These are phyloP conservation scores for Neurospora intermedia DNA, from an alignment of 495 filamentous ascomycete species.

Conservation along the genomic window DNA sequence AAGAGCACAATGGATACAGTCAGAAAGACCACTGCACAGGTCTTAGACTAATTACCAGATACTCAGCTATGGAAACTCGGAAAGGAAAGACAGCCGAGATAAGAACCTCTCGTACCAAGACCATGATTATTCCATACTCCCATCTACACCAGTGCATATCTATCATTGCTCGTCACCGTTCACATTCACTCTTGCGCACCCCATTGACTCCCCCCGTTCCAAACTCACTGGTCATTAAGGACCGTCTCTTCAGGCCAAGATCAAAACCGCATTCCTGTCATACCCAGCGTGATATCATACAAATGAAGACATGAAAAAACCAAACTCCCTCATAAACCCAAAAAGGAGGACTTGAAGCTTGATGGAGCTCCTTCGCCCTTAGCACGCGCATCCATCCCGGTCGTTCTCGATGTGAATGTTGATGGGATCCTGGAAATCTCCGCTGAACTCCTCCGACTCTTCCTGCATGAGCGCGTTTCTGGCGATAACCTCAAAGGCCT, in stretches of 20 bases:
- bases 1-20: neutral
- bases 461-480: slow-evolving; percentile 91
- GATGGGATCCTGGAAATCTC: slow-evolving; percentile 94
- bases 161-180: neutral
- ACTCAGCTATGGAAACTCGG: neutral
- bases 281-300: slow-evolving; percentile 24
- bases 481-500: slow-evolving; percentile 99
- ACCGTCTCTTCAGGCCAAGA: slow-evolving; percentile 5
- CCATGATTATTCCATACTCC: neutral
- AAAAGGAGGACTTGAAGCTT: neutral
- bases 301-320: slow-evolving; percentile 6
- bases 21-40: neutral
- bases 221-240: slow-evolving; percentile 2
- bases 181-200: neutral
- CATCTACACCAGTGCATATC: slow-evolving; percentile 11
- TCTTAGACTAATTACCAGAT: neutral
- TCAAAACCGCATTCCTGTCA: slow-evolving; percentile 10
- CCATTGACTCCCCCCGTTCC: neutral
- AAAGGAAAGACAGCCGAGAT: neutral
- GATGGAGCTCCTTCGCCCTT: neutral
- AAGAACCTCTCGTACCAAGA: slow-evolving; percentile 2
- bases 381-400: slow-evolving; percentile 87
- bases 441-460: slow-evolving; percentile 84
- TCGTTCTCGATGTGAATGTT: slow-evolving; percentile 92
- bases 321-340: neutral